Conservation (phyloP, 768 basidiomycete genomes). For the Infundibulicybe gibba region DNA sequence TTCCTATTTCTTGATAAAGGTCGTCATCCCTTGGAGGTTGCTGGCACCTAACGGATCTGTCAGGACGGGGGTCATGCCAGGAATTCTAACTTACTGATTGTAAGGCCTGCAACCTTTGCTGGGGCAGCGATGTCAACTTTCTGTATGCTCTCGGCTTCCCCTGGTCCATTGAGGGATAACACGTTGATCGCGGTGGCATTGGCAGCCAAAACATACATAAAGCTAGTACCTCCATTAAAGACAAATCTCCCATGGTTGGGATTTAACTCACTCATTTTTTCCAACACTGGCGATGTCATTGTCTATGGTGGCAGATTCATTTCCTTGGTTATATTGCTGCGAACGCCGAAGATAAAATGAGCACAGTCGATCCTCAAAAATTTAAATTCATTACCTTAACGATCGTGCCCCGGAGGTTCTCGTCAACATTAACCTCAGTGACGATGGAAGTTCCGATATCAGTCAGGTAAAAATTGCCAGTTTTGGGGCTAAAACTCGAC, state of each 20-base stretch:
- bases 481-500: slow-evolving; percentile 36
- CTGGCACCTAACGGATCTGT: slow-evolving; percentile 14
- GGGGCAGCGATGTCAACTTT: slow-evolving; percentile 27
- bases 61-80: background rate
- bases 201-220: slow-evolving; percentile 35
- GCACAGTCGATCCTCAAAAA: too few species aligned
- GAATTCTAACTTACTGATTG: slow-evolving; percentile 25
- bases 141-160: slow-evolving; percentile 25
- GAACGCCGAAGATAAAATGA: background rate
- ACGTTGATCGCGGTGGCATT: slow-evolving; percentile 36
- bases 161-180: slow-evolving; percentile 32
- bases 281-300: slow-evolving; percentile 34
- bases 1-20: slow-evolving; percentile 18
- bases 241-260: too few species aligned
- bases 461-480: slow-evolving; percentile 41
- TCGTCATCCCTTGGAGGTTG: slow-evolving; percentile 34
- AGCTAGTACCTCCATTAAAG: slow-evolving; percentile 18
- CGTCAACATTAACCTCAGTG: slow-evolving; percentile 44
- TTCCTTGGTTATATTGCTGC: slow-evolving; percentile 36
- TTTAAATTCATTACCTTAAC: slow-evolving; percentile 28
- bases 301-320: slow-evolving; percentile 33
- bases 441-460: slow-evolving; percentile 35
- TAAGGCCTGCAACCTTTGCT: slow-evolving; percentile 25
- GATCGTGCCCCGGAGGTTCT: slow-evolving; percentile 39
- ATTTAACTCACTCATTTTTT: slow-evolving; percentile 27